Evolutionary conservation across 345 rosid species (phyloP).

Genomic region (Atalantia buxifolia): DNA sequence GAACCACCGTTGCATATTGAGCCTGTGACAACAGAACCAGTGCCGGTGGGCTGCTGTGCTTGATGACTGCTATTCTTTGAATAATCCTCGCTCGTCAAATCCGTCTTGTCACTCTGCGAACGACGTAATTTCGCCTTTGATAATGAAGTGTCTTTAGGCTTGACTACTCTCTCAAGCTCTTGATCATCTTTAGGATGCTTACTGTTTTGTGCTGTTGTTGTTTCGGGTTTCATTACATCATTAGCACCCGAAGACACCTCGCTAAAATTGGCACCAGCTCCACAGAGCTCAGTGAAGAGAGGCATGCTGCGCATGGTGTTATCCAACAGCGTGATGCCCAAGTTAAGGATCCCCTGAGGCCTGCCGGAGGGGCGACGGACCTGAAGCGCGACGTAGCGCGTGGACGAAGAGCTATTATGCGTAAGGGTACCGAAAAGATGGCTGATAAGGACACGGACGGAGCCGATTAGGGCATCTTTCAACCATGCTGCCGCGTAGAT

Average conservation of each 20-base stretch:
- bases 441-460: slow-evolving; percentile 55
- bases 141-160: background rate
- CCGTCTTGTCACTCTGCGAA: slow-evolving; percentile 64
- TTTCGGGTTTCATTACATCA: too few relatives aligned
- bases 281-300: slow-evolving; percentile 43
- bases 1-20: slow-evolving; percentile 11
- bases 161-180: background rate
- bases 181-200: background rate
- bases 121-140: slow-evolving; percentile 41
- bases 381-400: slow-evolving; percentile 46
- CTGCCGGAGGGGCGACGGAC: slow-evolving; percentile 84
- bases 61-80: background rate
- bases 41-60: too few relatives aligned
- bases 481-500: slow-evolving; percentile 90
- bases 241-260: slow-evolving; percentile 2
- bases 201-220: background rate
- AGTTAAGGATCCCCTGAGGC: slow-evolving; percentile 77
- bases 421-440: slow-evolving; percentile 34
- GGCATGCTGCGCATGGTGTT: slow-evolving; percentile 85
- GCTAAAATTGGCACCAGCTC: slow-evolving; percentile 11
- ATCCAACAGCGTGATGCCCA: slow-evolving; percentile 70
- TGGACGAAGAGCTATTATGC: slow-evolving; percentile 23
- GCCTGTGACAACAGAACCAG: background rate
- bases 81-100: slow-evolving; percentile 35
- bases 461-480: slow-evolving; percentile 66